Conservation (phyloP, 2,329 filamentous ascomycete species). For the Claviceps monticola region DNA sequence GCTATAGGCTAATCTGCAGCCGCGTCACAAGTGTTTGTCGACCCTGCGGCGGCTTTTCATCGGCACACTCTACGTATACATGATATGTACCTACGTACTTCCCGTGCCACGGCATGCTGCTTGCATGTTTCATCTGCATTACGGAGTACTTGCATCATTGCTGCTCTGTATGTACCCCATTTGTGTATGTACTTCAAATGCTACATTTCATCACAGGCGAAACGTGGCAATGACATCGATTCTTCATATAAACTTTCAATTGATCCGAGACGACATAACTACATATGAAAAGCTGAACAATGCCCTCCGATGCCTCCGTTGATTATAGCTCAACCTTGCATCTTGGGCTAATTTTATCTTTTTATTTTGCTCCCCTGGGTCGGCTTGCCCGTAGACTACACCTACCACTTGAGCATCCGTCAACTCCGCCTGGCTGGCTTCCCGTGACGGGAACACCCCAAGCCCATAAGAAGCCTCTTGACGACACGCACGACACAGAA, state of each 20-base stretch:
- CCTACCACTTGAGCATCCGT: slow-evolving; percentile 7
- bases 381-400: slow-evolving; percentile 16
- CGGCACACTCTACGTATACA: neutral
- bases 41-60: neutral
- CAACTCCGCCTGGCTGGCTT: slow-evolving; percentile 10
- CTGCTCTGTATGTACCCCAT: no score
- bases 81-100: no score
- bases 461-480: slow-evolving; percentile 24
- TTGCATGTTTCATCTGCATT: no score
- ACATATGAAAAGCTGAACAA: slow-evolving; percentile 25
- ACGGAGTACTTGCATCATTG: no score
- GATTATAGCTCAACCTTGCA: slow-evolving; percentile 24
- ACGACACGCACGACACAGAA: slow-evolving; percentile 28
- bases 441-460: slow-evolving; percentile 13
- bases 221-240: neutral
- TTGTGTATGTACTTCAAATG: no score
- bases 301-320: slow-evolving; percentile 18
- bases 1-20: no score
- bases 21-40: neutral
- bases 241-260: slow-evolving; percentile 25
- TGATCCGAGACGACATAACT: slow-evolving; percentile 29
- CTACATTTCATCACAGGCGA: no score
- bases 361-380: neutral
- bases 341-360: slow-evolving; percentile 11
- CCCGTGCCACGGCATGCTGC: neutral